Base-by-base conservation (phyloP, 1,284 basidiomycete genomes). In the Puccinia hordei region DNA sequence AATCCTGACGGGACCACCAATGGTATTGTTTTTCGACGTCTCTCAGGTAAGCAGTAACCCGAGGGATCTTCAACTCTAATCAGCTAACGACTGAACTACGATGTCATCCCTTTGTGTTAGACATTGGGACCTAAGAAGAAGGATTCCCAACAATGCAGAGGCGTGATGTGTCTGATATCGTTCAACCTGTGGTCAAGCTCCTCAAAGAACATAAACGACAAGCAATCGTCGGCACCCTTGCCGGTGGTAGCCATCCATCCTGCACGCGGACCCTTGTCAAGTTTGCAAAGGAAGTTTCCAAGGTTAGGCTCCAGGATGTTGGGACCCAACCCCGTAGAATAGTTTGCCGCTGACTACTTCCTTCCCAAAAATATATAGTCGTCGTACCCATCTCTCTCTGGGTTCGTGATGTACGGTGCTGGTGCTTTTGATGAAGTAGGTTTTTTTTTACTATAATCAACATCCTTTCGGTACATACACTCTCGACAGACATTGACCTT, bases 1-100 rank as follows among this genome's bases (percentile, higher is more conserved):
- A 73, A 73, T 24, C 72, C 72, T 41, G 72, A 73, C 41, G 72
- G 72, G 15, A 35, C 72, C n/a, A 51, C 49, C 57, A 8, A 73
- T 38, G 72, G 72, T 9, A 57, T 73, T 27, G 24, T 73, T 2
- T n/a, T 73, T 73, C 53, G 72, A 73, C n/a, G 2, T 73, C 33
- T 10, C 51, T 24, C 72, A 73, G 49, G 72, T 73, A 38, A 44
- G 72, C 24, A 35, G 22, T 33, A 27, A n/a, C 33, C 38, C 38
- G 33, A 49, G 2, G 41, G 9, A 8, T 4, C 5, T 66, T 44
- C 38, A 8, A 66, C 24, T 46, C 30, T 8, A 59, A 33, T 17
- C 27, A 59, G 15, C 15, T 15, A 68, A 24, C 19, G 12, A 44
- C 19, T 66, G 38, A 41, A 27, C 30, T 66, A 10, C 10, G 4